These are phyloP conservation scores for Pseudocercospora fuligena DNA, from an alignment of 2,329 filamentous ascomycete genomes.

Conservation along the genomic window DNA sequence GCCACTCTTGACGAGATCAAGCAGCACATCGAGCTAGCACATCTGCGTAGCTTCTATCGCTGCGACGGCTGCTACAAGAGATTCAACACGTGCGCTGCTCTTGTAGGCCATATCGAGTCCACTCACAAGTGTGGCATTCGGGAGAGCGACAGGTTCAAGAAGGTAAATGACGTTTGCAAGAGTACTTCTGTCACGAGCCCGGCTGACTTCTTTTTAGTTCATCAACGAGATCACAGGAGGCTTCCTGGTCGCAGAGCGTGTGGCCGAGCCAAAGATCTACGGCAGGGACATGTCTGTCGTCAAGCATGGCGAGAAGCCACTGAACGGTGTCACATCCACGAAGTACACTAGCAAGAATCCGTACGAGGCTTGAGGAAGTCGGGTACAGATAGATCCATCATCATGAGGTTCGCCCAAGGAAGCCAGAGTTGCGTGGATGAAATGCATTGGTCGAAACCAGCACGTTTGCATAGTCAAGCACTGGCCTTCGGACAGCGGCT, in stretches of 20 bases:
- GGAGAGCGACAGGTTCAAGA: conserved; percentile 42
- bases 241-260: conserved; percentile 37
- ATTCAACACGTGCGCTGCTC: conserved; percentile 44
- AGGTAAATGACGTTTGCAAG: conserved; percentile 25
- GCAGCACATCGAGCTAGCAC: conserved; percentile 41
- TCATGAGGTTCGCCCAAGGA: not conserved
- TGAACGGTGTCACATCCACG: conserved; percentile 7
- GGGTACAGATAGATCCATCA: not conserved
- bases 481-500: not conserved
- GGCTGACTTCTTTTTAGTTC: conserved; percentile 24
- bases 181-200: not conserved
- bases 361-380: not conserved
- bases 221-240: conserved; percentile 51
- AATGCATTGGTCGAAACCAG: not conserved
- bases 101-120: conserved; percentile 50
- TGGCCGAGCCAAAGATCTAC: conserved; percentile 30
- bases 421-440: not conserved
- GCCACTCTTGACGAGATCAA: conserved; percentile 38
- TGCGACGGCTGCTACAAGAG: conserved; percentile 49
- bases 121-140: conserved; percentile 43
- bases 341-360: conserved; percentile 9
- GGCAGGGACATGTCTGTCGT: conserved; percentile 13
- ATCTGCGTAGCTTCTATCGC: conserved; percentile 44
- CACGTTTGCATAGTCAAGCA: not conserved
- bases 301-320: conserved; percentile 9